Evolutionary conservation across 768 basidiomycete species (phyloP).

Genomic region (Flagelloscypha sp.): DNA sequence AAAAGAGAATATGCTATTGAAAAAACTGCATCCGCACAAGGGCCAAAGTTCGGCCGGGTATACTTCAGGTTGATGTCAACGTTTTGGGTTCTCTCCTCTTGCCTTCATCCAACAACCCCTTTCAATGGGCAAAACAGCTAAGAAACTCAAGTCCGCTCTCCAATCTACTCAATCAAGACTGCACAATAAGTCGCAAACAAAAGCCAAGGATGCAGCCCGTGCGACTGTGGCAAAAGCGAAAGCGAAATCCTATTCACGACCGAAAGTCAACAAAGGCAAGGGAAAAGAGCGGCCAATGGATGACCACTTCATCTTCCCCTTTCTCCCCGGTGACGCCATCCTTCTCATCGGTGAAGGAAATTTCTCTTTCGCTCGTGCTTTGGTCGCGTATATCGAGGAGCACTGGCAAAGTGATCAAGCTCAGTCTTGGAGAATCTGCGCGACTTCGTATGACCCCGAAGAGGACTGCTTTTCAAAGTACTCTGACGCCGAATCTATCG

Average conservation of each 20-base stretch:
- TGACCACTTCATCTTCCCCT: slow-evolving; percentile 49
- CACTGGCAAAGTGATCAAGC: no score
- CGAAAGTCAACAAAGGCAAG: slow-evolving; percentile 13
- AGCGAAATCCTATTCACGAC: slow-evolving; percentile 9
- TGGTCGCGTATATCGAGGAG: slow-evolving; percentile 40
- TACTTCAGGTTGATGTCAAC: no score
- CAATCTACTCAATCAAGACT: slow-evolving; percentile 63
- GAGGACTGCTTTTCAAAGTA: slow-evolving; percentile 76
- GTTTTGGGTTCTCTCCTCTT: background rate
- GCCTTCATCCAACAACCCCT: slow-evolving; percentile 1
- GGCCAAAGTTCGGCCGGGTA: no score
- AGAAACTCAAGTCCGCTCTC: slow-evolving; percentile 60
- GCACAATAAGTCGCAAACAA: slow-evolving; percentile 47
- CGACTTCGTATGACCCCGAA: slow-evolving; percentile 82
- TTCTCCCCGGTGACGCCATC: slow-evolving; percentile 54
- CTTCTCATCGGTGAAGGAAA: slow-evolving; percentile 90
- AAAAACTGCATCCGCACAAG: no score
- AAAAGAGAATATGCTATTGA: no score
- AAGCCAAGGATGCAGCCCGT: slow-evolving; percentile 42
- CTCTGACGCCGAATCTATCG: slow-evolving; percentile 56
- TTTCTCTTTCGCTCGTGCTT: slow-evolving; percentile 82
- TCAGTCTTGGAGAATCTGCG: slow-evolving; percentile 52
- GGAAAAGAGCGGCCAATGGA: slow-evolving; percentile 25
- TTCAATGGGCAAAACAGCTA: slow-evolving; percentile 40
- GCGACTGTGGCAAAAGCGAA: slow-evolving; percentile 41